Conservation (phyloP, 1,284 basidiomycete genomes). For the Irpex rosettiformis region DNA sequence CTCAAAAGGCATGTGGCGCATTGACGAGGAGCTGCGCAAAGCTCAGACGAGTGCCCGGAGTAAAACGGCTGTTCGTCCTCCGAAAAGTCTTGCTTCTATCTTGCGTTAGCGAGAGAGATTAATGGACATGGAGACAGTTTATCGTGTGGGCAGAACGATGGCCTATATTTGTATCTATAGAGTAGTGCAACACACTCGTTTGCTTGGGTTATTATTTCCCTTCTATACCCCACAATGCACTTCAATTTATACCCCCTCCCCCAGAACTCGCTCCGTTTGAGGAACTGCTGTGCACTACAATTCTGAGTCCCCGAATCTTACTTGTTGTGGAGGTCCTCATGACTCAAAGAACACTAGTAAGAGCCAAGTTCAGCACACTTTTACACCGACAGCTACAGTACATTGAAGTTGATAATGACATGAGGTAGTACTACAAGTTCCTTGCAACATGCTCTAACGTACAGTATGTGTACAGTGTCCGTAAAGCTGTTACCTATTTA, state of each 20-base stretch:
- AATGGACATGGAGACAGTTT: neutral
- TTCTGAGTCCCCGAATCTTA: too few relatives aligned
- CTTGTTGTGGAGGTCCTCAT: too few relatives aligned
- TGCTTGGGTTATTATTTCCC: neutral
- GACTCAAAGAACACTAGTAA: too few relatives aligned
- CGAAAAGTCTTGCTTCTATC: constrained; percentile 1
- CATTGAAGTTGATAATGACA: neutral
- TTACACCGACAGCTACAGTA: too few relatives aligned
- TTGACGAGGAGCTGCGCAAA: constrained; percentile 77
- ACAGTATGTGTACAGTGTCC: neutral
- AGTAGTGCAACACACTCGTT: constrained; percentile 1
- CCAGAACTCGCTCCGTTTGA: too few relatives aligned
- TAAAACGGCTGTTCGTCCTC: constrained; percentile 1
- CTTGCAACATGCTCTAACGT: neutral
- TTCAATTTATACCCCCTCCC: constrained; percentile 2
- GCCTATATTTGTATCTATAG: neutral
- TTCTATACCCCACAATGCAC: constrained; percentile 1
- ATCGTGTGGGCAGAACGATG: neutral
- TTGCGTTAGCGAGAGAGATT: constrained; percentile 10
- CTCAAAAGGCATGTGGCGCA: constrained; percentile 76
- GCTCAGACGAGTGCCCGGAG: constrained; percentile 35
- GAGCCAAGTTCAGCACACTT: too few relatives aligned
- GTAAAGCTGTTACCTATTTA: neutral
- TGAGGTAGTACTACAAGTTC: neutral
- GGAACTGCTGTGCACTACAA: too few relatives aligned